Evolutionary conservation across 371 early-diverging fungal species (phyloP).

Genomic region (Circinella umbellata): DNA sequence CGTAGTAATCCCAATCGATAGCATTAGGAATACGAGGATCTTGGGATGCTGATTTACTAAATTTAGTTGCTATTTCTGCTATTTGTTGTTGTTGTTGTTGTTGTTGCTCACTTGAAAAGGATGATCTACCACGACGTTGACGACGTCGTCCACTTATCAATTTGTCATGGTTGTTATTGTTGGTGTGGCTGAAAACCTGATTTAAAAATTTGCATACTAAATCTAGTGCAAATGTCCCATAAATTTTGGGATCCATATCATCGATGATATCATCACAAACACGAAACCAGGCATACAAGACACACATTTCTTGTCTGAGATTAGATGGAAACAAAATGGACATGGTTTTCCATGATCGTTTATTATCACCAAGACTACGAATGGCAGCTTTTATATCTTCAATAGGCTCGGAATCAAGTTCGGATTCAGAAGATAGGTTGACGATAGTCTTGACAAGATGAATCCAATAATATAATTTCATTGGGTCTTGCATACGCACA

Average conservation of each 20-base stretch:
- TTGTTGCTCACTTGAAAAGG: too few relatives aligned
- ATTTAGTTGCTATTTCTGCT: background rate
- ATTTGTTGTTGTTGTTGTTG: background rate
- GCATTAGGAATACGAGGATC: slow-evolving; percentile 14
- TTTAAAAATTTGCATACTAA: slow-evolving; percentile 36
- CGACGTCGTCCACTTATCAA: too few relatives aligned
- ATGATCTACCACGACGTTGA: too few relatives aligned
- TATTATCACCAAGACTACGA: slow-evolving; percentile 34
- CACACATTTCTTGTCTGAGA: slow-evolving; percentile 52
- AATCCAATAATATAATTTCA: slow-evolving; percentile 29
- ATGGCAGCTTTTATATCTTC: slow-evolving; percentile 36
- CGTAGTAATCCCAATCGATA: slow-evolving; percentile 34
- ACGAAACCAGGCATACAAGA: slow-evolving; percentile 63
- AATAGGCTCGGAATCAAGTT: slow-evolving; percentile 33
- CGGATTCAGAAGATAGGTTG: slow-evolving; percentile 27
- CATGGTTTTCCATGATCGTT: slow-evolving; percentile 57
- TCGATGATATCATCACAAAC: slow-evolving; percentile 64
- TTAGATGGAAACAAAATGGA: slow-evolving; percentile 53
- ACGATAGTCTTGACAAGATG: slow-evolving; percentile 22
- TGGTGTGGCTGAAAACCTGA: background rate
- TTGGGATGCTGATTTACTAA: background rate
- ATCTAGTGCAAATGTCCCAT: slow-evolving; percentile 8
- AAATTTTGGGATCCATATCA: slow-evolving; percentile 19
- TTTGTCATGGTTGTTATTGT: too few relatives aligned
- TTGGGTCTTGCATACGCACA: slow-evolving; percentile 25